Percentiles rank a stretch among this genome's conserved stretches.
Evolutionary conservation across 371 early-diverging fungal species (phyloP).

Genomic region (Lichtheimia ornata): DNA sequence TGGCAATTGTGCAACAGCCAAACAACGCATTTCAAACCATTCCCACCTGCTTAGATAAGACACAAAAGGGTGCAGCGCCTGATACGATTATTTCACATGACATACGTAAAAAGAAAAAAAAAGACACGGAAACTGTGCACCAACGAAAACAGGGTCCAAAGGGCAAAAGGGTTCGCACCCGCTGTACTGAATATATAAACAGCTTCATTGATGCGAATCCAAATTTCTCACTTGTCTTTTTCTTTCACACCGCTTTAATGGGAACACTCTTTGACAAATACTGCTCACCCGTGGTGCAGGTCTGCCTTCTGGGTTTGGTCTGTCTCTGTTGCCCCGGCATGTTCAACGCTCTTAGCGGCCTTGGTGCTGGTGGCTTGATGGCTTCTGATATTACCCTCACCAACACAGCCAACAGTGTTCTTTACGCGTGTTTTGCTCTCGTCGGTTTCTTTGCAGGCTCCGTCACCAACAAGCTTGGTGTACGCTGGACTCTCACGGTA

Average conservation of each 20-base stretch:
- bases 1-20: too few species aligned
- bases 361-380: constrained; percentile 51
- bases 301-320: constrained; percentile 73
- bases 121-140: neutral
- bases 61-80: neutral
- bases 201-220: neutral
- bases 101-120: neutral
- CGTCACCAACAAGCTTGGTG: constrained; percentile 55
- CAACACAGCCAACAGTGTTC: constrained; percentile 64
- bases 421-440: constrained; percentile 64
- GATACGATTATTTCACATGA: neutral
- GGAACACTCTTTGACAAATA: neutral
- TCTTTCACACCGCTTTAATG: constrained; percentile 2
- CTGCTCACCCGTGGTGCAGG: constrained; percentile 60
- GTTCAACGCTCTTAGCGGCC: constrained; percentile 59
- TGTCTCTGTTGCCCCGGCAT: constrained; percentile 82
- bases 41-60: constrained; percentile 5
- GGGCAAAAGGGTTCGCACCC: neutral
- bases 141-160: constrained; percentile 5
- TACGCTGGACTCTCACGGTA: constrained; percentile 43
- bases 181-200: neutral
- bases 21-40: neutral
- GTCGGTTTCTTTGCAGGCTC: constrained; percentile 63
- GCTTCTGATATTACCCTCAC: constrained; percentile 53
- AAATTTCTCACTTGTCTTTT: neutral